phyloP scores from a whole-genome alignment of 257 asterid species.

The Perilla frutescens region DNA sequence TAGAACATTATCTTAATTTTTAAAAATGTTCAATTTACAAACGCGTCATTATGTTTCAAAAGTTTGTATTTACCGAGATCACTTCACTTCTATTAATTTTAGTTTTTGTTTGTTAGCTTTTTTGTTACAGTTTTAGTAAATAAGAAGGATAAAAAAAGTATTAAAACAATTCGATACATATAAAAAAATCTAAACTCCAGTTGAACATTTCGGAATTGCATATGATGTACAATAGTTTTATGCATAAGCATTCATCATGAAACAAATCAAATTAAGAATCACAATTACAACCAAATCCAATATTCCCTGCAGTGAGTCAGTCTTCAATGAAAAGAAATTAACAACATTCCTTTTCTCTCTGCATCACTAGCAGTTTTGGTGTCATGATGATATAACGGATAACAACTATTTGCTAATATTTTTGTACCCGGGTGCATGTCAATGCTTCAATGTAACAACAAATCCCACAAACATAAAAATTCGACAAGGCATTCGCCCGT shows the following conservation, averaged over 20 bases:
- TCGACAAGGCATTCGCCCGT: constrained; percentile 23
- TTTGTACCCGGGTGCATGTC: constrained; percentile 36
- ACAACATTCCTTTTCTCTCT: constrained; percentile 3
- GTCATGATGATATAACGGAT: constrained; percentile 19
- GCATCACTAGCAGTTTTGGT: constrained; percentile 35
- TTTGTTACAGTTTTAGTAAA: too few relatives aligned
- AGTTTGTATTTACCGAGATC: too few relatives aligned
- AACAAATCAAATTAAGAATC: constrained; percentile 25
- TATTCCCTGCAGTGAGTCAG: not conserved
- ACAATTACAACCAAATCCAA: constrained; percentile 28
- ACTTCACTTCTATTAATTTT: too few relatives aligned
- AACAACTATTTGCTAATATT: constrained; percentile 33
- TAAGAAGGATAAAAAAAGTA: too few relatives aligned
- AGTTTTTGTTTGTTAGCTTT: too few relatives aligned
- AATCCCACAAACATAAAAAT: constrained; percentile 38
- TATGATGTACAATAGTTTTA: not conserved
- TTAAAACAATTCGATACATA: too few relatives aligned
- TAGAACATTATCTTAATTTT: too few relatives aligned
- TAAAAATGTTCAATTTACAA: too few relatives aligned
- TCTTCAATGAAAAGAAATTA: too few relatives aligned
- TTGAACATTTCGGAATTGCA: too few relatives aligned
- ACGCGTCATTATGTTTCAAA: too few relatives aligned
- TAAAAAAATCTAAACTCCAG: too few relatives aligned
- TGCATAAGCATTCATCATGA: constrained; percentile 24
- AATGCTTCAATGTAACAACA: constrained; percentile 50